phyloP scores from a whole-genome alignment of 495 filamentous ascomycete species.

The Penicillium longicatenatum region DNA sequence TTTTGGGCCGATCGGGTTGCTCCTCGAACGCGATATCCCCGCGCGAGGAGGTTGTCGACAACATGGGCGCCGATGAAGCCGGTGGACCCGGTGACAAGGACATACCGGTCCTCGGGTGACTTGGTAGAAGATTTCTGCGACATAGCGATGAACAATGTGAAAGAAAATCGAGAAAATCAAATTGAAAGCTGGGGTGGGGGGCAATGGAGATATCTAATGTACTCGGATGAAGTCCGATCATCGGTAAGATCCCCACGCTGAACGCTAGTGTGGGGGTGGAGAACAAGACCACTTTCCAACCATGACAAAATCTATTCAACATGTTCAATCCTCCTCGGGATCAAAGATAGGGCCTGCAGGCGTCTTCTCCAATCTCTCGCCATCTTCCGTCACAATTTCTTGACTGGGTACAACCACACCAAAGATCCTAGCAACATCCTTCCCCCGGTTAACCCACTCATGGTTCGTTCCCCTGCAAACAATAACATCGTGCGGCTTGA shows the following conservation, averaged over 20 bases:
- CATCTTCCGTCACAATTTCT: constrained; percentile 25
- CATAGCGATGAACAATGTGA: background rate
- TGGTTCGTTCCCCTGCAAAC: constrained; percentile 29
- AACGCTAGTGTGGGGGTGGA: background rate
- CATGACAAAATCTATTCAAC: background rate
- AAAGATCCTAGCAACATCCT: constrained; percentile 24
- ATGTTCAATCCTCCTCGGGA: constrained; percentile 20
- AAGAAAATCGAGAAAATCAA: background rate
- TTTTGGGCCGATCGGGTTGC: constrained; percentile 34
- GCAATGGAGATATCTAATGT: background rate
- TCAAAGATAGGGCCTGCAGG: constrained; percentile 27
- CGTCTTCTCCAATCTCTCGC: constrained; percentile 23
- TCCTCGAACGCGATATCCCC: constrained; percentile 39
- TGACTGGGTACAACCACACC: constrained; percentile 24
- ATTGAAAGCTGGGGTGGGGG: background rate
- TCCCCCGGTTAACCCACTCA: constrained; percentile 32
- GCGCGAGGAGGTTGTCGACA: constrained; percentile 35
- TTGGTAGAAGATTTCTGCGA: background rate
- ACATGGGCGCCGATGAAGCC: constrained; percentile 48
- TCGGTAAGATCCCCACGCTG: background rate
- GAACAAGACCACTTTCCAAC: background rate
- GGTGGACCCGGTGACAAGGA: constrained; percentile 46
- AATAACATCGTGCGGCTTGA: constrained; percentile 30
- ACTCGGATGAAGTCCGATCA: background rate
- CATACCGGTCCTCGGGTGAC: constrained; percentile 8